These are phyloP conservation scores for Epichloe baconii DNA, from an alignment of 2,329 filamentous ascomycete species.

Conservation along the genomic window DNA sequence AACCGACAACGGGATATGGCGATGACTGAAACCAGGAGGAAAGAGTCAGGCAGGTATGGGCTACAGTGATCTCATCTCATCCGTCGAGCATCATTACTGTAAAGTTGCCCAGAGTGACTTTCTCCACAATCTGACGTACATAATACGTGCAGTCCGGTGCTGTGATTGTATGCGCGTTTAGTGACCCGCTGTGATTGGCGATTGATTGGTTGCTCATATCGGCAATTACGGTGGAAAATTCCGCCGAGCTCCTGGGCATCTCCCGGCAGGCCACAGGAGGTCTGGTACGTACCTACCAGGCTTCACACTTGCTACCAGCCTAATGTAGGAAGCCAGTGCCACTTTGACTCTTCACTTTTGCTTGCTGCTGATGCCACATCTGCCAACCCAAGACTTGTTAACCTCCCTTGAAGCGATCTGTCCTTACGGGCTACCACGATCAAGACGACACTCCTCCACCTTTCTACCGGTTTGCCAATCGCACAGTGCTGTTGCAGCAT, in stretches of 20 bases:
- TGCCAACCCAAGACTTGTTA: not conserved
- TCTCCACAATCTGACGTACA: not conserved
- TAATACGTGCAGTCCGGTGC: no score
- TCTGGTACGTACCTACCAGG: not conserved
- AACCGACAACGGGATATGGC: not conserved
- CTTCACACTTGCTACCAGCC: no score
- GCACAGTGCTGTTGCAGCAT: not conserved
- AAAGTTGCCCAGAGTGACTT: not conserved
- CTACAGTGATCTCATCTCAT: no score
- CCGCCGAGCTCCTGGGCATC: not conserved
- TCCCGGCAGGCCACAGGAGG: not conserved
- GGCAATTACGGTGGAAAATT: not conserved
- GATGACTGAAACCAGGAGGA: not conserved
- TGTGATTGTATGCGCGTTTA: no score
- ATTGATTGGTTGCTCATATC: not conserved
- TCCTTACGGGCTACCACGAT: not conserved
- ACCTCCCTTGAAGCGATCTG: not conserved
- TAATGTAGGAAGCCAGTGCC: no score
- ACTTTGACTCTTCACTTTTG: not conserved
- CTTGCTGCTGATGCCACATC: conserved; percentile 1
- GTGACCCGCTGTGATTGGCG: no score
- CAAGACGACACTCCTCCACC: not conserved
- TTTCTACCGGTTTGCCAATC: no score
- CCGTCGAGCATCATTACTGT: not conserved
- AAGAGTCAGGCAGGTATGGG: no score